Conservation (phyloP, 257 asterid genomes). For the Solanum rostratum region DNA sequence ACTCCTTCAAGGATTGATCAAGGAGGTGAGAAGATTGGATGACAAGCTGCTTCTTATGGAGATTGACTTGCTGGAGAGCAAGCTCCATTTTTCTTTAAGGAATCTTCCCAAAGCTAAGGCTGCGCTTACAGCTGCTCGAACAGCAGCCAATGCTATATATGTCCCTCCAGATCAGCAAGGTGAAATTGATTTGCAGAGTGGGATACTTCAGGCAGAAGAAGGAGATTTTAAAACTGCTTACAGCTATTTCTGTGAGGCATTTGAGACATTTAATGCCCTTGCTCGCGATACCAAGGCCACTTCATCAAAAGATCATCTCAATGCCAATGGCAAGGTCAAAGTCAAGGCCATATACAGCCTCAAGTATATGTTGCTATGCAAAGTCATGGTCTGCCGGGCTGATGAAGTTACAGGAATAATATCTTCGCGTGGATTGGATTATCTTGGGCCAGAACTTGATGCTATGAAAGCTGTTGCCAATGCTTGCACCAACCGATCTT, state of each 20-base stretch:
- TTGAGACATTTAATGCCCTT: conserved; percentile 31
- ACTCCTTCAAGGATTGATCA: conserved; percentile 23
- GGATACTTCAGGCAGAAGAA: conserved; percentile 36
- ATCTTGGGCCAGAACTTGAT: conserved; percentile 31
- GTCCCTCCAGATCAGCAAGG: conserved; percentile 40
- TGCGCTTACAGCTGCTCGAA: conserved; percentile 30
- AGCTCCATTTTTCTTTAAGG: conserved; percentile 29
- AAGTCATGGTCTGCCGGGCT: conserved; percentile 31
- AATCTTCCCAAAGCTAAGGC: conserved; percentile 35
- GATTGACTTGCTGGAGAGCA: conserved; percentile 35
- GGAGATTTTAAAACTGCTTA: conserved; percentile 30
- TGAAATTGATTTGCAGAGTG: conserved; percentile 32
- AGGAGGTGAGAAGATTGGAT: conserved; percentile 34
- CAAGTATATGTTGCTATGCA: conserved; percentile 31
- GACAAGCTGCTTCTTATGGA: conserved; percentile 35
- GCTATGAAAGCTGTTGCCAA: conserved; percentile 36
- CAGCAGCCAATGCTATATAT: conserved; percentile 31
- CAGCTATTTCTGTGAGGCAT: conserved; percentile 31
- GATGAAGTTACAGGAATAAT: conserved; percentile 31
- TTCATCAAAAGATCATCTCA: neutral
- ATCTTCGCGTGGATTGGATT: conserved; percentile 21
- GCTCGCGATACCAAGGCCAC: neutral
- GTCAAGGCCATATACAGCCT: conserved; percentile 30
- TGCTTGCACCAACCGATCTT: conserved; percentile 28
- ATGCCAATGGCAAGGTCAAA: neutral